Evolutionary conservation across 2,329 filamentous ascomycete genomes (phyloP).

Genomic region (Corinectria fuckeliana): DNA sequence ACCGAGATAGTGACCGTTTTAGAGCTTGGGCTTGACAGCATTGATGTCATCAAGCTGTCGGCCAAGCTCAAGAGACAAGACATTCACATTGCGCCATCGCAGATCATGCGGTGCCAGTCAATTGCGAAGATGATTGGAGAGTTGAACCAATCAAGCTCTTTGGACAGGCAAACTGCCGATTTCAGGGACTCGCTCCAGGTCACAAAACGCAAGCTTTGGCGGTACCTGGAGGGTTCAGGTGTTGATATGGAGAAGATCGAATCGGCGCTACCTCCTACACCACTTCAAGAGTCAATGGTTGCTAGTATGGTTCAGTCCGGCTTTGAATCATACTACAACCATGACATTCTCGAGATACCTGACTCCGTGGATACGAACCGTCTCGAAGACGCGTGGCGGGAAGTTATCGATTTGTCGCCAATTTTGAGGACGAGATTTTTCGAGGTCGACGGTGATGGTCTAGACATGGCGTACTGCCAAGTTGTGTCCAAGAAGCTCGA

Average conservation of each 20-base stretch:
- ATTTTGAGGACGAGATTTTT: constrained; percentile 80
- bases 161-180: not conserved
- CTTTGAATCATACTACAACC: constrained; percentile 83
- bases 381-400: constrained; percentile 67
- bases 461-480: constrained; percentile 60
- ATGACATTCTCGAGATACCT: constrained; percentile 73
- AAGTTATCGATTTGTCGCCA: constrained; percentile 65
- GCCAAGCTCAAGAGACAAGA: constrained; percentile 69
- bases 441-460: constrained; percentile 65
- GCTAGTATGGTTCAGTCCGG: constrained; percentile 79
- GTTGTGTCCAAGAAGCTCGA: constrained; percentile 45
- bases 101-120: constrained; percentile 76
- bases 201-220: constrained; percentile 44
- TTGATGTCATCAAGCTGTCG: constrained; percentile 86
- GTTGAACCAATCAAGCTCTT: not conserved
- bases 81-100: constrained; percentile 71
- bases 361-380: constrained; percentile 58
- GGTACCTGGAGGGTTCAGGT: constrained; percentile 45
- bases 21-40: constrained; percentile 87
- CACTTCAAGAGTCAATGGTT: constrained; percentile 86
- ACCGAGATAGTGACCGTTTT: constrained; percentile 70
- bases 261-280: constrained; percentile 74
- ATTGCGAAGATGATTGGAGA: constrained; percentile 63
- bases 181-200: constrained; percentile 21
- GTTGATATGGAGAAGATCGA: constrained; percentile 55